Conservation (phyloP, 1,139 yeast genomes). For the Lodderomyces elongisporus region DNA sequence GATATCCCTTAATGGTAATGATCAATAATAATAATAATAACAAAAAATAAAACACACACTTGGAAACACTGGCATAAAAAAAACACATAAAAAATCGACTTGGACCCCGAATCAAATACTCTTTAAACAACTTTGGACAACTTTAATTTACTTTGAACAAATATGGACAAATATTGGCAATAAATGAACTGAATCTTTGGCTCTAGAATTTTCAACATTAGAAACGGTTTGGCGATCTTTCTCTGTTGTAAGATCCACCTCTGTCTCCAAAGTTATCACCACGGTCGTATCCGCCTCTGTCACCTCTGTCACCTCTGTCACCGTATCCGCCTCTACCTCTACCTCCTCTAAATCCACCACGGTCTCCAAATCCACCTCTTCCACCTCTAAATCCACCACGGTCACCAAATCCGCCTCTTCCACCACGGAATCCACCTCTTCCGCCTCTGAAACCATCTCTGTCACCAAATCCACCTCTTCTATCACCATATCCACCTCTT, state of each 20-base stretch:
- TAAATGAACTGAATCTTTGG: too few relatives aligned
- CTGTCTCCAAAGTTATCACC: slow-evolving; percentile 25
- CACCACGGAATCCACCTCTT: slow-evolving; percentile 35
- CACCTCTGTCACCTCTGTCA: slow-evolving; percentile 21
- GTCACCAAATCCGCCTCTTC: slow-evolving; percentile 44
- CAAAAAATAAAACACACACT: too few relatives aligned
- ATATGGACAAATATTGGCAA: too few relatives aligned
- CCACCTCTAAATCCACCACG: slow-evolving; percentile 35
- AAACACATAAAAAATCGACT: too few relatives aligned
- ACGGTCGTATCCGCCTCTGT: slow-evolving; percentile 31
- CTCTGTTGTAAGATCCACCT: slow-evolving; percentile 39
- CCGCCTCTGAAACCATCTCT: slow-evolving; percentile 43
- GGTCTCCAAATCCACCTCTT: slow-evolving; percentile 37
- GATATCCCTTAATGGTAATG: neutral
- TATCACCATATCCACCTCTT: slow-evolving; percentile 40
- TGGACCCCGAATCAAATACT: too few relatives aligned
- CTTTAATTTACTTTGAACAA: too few relatives aligned
- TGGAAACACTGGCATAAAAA: too few relatives aligned
- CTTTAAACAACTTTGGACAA: too few relatives aligned
- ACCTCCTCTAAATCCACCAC: slow-evolving; percentile 38
- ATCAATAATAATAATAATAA: too few relatives aligned
- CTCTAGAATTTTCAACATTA: too few relatives aligned
- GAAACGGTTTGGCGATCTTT: slow-evolving; percentile 47
- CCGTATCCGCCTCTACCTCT: slow-evolving; percentile 28
- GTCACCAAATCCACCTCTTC: slow-evolving; percentile 38